Evolutionary conservation across 148 eudicot species (phyloP).

Genomic region (Bassia scoparia): DNA sequence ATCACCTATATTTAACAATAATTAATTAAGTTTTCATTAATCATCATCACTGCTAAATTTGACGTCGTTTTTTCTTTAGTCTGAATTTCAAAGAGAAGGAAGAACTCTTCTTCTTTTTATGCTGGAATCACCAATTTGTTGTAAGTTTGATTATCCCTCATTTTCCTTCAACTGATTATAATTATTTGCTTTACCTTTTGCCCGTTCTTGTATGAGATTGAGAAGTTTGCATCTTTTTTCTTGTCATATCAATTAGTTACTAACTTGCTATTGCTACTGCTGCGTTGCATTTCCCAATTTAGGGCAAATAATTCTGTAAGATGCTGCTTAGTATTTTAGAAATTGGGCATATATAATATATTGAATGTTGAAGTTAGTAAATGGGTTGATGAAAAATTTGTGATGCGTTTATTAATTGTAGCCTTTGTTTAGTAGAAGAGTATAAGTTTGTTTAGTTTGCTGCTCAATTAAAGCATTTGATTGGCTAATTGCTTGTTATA

Average conservation of each 20-base stretch:
- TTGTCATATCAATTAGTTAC: background rate
- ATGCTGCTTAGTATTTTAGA: background rate
- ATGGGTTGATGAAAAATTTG: constrained; percentile 1
- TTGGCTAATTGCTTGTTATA: background rate
- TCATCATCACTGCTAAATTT: no score
- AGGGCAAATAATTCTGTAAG: background rate
- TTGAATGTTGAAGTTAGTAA: background rate
- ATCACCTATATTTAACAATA: no score
- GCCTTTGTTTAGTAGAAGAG: background rate
- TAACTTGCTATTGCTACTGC: background rate
- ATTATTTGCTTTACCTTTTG: background rate
- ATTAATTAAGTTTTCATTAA: no score
- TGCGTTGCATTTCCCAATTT: background rate
- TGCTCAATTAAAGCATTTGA: background rate
- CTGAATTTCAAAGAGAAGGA: background rate
- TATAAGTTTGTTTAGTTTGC: background rate
- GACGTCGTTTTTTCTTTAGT: background rate
- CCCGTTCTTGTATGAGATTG: background rate
- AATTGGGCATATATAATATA: background rate
- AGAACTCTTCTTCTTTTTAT: background rate
- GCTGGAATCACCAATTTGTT: background rate
- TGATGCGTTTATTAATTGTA: background rate
- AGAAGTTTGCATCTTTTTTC: background rate
- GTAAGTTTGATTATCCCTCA: background rate
- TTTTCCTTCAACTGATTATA: background rate